Conservation (phyloP, 495 filamentous ascomycete genomes). For the Parmelia sp. region DNA sequence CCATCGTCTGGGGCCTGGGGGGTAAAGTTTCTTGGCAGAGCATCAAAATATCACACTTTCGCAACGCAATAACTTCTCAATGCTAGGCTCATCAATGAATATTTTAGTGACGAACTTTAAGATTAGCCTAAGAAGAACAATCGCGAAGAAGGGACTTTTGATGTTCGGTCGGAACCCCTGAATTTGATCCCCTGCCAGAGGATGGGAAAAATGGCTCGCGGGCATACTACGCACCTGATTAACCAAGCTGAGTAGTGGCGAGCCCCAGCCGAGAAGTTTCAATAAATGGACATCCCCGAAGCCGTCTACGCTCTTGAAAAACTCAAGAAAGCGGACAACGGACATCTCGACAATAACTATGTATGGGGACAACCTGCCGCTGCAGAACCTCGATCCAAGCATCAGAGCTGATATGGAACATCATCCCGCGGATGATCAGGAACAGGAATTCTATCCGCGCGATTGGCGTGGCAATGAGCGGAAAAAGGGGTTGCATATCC, state of each 20-base stretch:
- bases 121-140: too few species aligned
- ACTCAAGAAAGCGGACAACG: not conserved
- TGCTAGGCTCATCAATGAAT: too few species aligned
- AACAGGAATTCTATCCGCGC: constrained; percentile 3
- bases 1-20: too few species aligned
- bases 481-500: constrained; percentile 14
- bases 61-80: too few species aligned
- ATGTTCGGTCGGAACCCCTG: too few species aligned
- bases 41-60: too few species aligned
- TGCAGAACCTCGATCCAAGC: constrained; percentile 1
- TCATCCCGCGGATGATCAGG: constrained; percentile 2
- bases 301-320: not conserved
- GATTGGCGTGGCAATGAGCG: constrained; percentile 2
- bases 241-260: not conserved
- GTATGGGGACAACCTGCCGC: not conserved
- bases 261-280: not conserved
- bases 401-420: constrained; percentile 9
- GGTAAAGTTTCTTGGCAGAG: too few species aligned
- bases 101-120: too few species aligned
- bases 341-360: not conserved
- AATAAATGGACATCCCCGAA: constrained; percentile 1
- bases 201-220: constrained; percentile 18
- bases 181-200: too few species aligned
- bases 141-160: too few species aligned
- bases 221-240: not conserved